Evolutionary conservation across 2,329 filamentous ascomycete species (phyloP).

Genomic region (Claviceps spartinae): DNA sequence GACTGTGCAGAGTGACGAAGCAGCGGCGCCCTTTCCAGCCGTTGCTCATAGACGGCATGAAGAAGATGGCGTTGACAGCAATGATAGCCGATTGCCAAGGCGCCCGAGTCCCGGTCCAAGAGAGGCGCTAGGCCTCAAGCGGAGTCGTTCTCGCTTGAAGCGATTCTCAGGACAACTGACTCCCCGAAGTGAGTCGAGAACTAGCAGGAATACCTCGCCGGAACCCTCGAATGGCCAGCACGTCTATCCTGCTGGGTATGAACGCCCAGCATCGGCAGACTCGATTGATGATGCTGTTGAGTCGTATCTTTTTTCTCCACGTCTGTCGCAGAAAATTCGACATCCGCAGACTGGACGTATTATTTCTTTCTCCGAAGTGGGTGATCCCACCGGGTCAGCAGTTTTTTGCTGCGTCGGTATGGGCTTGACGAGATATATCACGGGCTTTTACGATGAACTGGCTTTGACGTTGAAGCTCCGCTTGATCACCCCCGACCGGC

Average conservation of each 20-base stretch:
- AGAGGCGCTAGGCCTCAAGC: slow-evolving; percentile 33
- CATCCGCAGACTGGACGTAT: slow-evolving; percentile 76
- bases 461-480: slow-evolving; percentile 77
- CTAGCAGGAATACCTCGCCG: slow-evolving; percentile 11
- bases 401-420: slow-evolving; percentile 97
- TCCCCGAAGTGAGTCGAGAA: slow-evolving; percentile 25
- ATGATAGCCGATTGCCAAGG: slow-evolving; percentile 31
- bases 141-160: slow-evolving; percentile 45
- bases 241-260: slow-evolving; percentile 39
- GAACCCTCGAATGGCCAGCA: slow-evolving; percentile 16
- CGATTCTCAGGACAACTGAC: slow-evolving; percentile 38
- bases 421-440: slow-evolving; percentile 91
- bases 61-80: slow-evolving; percentile 33
- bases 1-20: slow-evolving; percentile 40
- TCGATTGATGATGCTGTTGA: slow-evolving; percentile 82
- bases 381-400: slow-evolving; percentile 78
- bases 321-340: slow-evolving; percentile 74
- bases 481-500: slow-evolving; percentile 85
- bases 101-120: slow-evolving; percentile 34
- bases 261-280: slow-evolving; percentile 65
- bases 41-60: slow-evolving; percentile 48
- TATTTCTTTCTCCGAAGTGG: slow-evolving; percentile 94
- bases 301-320: slow-evolving; percentile 67
- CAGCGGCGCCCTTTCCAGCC: slow-evolving; percentile 57
- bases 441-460: slow-evolving; percentile 92